These are phyloP conservation scores for Gastrodia elata DNA, from an alignment of 106 monocot species.

Conservation along the genomic window DNA sequence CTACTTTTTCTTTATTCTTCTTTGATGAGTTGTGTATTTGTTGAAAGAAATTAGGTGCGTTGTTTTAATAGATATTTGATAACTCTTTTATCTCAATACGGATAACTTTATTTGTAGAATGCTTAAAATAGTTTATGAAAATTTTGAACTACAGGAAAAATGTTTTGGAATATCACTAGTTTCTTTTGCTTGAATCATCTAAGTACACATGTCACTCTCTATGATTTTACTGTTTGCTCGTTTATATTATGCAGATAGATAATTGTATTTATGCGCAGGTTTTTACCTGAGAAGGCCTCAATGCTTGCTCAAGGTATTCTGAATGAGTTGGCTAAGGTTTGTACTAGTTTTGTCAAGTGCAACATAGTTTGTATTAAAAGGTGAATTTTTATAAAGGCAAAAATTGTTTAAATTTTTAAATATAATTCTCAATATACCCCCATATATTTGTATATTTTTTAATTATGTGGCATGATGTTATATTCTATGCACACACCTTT, in stretches of 20 bases:
- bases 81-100: not conserved
- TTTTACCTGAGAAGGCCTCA: conserved; percentile 69
- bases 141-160: not conserved
- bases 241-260: not conserved
- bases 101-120: not conserved
- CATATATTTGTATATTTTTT: not conserved
- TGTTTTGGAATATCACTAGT: not conserved
- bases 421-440: not conserved
- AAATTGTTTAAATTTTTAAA: not conserved
- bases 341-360: not conserved
- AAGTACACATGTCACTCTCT: not conserved
- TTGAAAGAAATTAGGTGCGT: not conserved
- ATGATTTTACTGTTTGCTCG: not conserved
- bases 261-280: conserved; percentile 27
- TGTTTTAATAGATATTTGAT: not conserved
- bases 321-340: conserved; percentile 72
- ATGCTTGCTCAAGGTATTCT: conserved; percentile 51
- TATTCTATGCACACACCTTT: not conserved
- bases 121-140: not conserved
- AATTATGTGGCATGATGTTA: not conserved
- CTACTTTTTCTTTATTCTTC: not conserved
- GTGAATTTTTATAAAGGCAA: not conserved
- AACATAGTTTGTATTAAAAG: not conserved
- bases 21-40: not conserved
- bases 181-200: not conserved